Evolutionary conservation across 2,329 filamentous ascomycete species (phyloP).

Genomic region (Phialemoniopsis sp.): DNA sequence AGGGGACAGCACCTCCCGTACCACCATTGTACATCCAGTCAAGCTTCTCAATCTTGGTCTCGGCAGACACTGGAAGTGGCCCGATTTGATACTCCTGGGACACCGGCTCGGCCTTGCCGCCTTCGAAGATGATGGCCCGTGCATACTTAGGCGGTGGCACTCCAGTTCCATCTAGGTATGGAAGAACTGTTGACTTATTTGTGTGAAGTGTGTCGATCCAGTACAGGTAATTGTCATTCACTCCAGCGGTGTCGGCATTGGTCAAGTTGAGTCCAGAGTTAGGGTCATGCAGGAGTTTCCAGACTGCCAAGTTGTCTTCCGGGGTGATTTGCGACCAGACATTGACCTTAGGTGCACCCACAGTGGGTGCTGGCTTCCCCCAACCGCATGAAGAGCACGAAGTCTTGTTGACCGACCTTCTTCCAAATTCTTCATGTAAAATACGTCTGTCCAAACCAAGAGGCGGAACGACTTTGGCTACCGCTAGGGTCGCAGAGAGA

Average conservation of each 20-base stretch:
- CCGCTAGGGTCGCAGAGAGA: too few relatives aligned
- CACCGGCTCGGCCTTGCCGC: constrained; percentile 33
- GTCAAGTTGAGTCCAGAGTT: constrained; percentile 39
- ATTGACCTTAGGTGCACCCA: constrained; percentile 32
- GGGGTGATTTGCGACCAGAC: constrained; percentile 34
- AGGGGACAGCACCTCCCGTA: constrained; percentile 27
- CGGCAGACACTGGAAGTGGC: constrained; percentile 34
- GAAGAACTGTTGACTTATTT: constrained; percentile 42
- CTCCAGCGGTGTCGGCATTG: constrained; percentile 22
- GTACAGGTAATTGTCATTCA: constrained; percentile 40
- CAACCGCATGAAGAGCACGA: too few relatives aligned
- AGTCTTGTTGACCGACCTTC: too few relatives aligned
- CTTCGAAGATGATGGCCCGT: constrained; percentile 39
- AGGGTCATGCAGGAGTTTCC: constrained; percentile 34
- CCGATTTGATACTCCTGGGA: constrained; percentile 45
- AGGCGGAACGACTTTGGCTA: too few relatives aligned
- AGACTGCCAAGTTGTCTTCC: constrained; percentile 36
- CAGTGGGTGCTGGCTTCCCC: constrained; percentile 4
- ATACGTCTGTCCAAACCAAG: too few relatives aligned
- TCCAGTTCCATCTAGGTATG: constrained; percentile 34
- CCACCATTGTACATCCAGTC: constrained; percentile 40
- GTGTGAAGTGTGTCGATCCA: constrained; percentile 41
- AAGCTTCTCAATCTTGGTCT: constrained; percentile 31
- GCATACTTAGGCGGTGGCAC: constrained; percentile 34
- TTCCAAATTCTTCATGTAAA: too few relatives aligned